These are phyloP conservation scores for Thielaviopsis ethacetica DNA, from an alignment of 2,329 filamentous ascomycete species.

Conservation along the genomic window DNA sequence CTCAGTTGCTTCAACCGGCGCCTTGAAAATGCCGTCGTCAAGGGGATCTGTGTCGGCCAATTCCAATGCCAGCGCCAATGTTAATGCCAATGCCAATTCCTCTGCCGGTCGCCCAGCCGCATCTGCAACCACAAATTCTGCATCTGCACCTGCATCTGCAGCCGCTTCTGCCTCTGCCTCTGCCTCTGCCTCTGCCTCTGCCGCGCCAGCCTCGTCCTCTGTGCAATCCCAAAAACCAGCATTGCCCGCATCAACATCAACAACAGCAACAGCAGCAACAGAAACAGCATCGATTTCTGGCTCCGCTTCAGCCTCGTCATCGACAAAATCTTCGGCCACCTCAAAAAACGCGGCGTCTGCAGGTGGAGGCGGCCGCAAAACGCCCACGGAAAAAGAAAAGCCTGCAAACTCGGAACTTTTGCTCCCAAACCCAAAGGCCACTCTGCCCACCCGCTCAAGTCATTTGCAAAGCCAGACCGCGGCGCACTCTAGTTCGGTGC, in stretches of 20 bases:
- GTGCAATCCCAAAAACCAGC: background rate
- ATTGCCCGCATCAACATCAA: background rate
- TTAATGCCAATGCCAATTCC: background rate
- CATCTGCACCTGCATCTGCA: background rate
- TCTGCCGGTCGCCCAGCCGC: background rate
- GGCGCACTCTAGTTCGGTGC: slow-evolving; percentile 69
- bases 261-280: background rate
- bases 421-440: slow-evolving; percentile 13
- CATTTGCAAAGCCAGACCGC: slow-evolving; percentile 13
- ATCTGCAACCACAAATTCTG: background rate
- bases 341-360: background rate
- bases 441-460: slow-evolving; percentile 15
- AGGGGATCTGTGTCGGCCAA: background rate
- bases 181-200: background rate
- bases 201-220: background rate
- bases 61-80: background rate
- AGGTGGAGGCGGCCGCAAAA: slow-evolving; percentile 1
- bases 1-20: background rate
- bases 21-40: background rate
- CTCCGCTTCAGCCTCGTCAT: background rate
- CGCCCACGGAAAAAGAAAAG: slow-evolving; percentile 8
- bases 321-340: background rate
- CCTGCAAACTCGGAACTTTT: slow-evolving; percentile 24
- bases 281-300: background rate
- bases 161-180: background rate